Evolutionary conservation across 176 grass and related monocot genomes (phyloP).

Genomic region (sorghum (Sorghum bicolor)): Sorghum_bicolor_NCBIv3 NC_012871.2:66116001-66116500

Average conservation of each 20-base stretch:
- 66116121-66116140: not conserved
- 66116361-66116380: not conserved
- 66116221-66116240: not conserved
- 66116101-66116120: not conserved
- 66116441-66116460: not conserved
- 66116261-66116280: conserved; percentile 39
- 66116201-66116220: not conserved
- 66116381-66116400: not conserved
- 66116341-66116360: conserved; percentile 31
- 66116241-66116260: not conserved
- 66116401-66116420: not conserved
- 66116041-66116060: too few species aligned
- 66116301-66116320: conserved; percentile 58
- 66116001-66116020: not conserved
- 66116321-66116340: conserved; percentile 36
- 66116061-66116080: not conserved
- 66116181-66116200: not conserved
- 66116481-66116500: conserved; percentile 35
- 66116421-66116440: not conserved
- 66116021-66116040: not conserved
- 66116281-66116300: conserved; percentile 49
- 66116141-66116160: not conserved
- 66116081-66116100: not conserved
- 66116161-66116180: not conserved
- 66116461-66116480: conserved; percentile 28